Evolutionary conservation across 257 asterid species (phyloP).

Genomic region (Ophiorrhiza pumila): DNA sequence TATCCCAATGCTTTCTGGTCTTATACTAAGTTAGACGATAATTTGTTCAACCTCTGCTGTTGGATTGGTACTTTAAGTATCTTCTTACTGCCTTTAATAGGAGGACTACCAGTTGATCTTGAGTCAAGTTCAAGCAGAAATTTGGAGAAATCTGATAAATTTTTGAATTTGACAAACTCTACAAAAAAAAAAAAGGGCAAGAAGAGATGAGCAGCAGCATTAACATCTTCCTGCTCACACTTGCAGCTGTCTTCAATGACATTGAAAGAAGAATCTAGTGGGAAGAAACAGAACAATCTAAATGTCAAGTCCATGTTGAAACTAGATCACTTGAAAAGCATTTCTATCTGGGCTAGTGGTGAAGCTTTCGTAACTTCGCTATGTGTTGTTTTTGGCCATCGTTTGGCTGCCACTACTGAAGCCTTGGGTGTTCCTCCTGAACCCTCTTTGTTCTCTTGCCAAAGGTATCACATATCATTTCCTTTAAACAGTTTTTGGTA

Average conservation of each 20-base stretch:
- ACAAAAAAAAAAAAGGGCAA: constrained; percentile 3
- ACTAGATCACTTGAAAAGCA: constrained; percentile 57
- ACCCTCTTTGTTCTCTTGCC: constrained; percentile 53
- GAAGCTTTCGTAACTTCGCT: constrained; percentile 51
- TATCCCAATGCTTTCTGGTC: too few species aligned
- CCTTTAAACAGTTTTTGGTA: neutral
- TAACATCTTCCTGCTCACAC: neutral
- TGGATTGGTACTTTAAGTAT: too few species aligned
- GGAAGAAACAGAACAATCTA: constrained; percentile 43
- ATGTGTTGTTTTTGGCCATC: constrained; percentile 62
- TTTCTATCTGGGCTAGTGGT: constrained; percentile 53
- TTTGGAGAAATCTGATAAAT: too few species aligned
- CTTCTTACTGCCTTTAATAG: too few species aligned
- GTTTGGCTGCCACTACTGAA: constrained; percentile 56
- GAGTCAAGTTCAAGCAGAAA: too few species aligned
- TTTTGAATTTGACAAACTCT: too few species aligned
- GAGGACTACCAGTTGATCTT: too few species aligned
- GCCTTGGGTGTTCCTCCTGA: constrained; percentile 52
- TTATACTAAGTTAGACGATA: too few species aligned
- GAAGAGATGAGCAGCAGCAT: neutral
- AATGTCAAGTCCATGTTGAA: constrained; percentile 59
- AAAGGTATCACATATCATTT: constrained; percentile 41
- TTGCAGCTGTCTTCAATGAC: constrained; percentile 25
- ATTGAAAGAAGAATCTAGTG: constrained; percentile 44
- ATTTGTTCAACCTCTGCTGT: too few species aligned